These are phyloP conservation scores for Coriolopsis trogii DNA, from an alignment of 1,284 basidiomycete genomes.

Conservation along the genomic window DNA sequence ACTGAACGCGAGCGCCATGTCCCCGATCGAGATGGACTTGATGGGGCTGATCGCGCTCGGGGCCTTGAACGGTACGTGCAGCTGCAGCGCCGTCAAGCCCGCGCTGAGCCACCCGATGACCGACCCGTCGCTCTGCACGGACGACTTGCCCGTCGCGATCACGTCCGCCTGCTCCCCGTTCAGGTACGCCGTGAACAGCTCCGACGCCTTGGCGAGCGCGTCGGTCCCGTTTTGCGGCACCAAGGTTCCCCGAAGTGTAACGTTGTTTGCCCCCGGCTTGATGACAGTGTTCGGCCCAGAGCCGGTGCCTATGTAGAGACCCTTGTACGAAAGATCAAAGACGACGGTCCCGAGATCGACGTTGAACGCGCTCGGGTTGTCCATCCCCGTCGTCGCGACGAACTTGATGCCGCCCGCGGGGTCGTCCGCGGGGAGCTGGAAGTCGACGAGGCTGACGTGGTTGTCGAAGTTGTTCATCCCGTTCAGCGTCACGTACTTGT, in stretches of 20 bases:
- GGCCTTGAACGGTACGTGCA: constrained; percentile 68
- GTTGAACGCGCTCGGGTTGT: constrained; percentile 73
- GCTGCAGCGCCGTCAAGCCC: constrained; percentile 59
- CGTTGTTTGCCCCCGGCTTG: constrained; percentile 57
- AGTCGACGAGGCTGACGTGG: constrained; percentile 60
- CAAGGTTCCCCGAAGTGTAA: constrained; percentile 65
- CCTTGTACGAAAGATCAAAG: constrained; percentile 65
- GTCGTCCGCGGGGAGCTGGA: constrained; percentile 75
- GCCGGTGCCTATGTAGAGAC: constrained; percentile 63
- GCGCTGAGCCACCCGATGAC: constrained; percentile 68
- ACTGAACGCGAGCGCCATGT: constrained; percentile 63
- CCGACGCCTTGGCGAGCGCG: constrained; percentile 56
- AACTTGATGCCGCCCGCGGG: constrained; percentile 73
- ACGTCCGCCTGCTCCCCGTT: constrained; percentile 67
- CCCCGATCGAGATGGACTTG: constrained; percentile 65
- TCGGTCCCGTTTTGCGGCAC: constrained; percentile 53
- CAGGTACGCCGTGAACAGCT: constrained; percentile 76
- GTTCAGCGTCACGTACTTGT: constrained; percentile 58
- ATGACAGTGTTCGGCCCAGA: constrained; percentile 52
- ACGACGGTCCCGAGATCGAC: constrained; percentile 73
- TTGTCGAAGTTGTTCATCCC: constrained; percentile 69
- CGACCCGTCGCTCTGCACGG: constrained; percentile 54
- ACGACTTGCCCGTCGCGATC: constrained; percentile 61
- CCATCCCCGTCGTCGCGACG: constrained; percentile 57
- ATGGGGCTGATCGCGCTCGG: constrained; percentile 66